These are phyloP conservation scores for Penicillium sp. DNA, from an alignment of 2,329 filamentous ascomycete genomes.

Conservation along the genomic window DNA sequence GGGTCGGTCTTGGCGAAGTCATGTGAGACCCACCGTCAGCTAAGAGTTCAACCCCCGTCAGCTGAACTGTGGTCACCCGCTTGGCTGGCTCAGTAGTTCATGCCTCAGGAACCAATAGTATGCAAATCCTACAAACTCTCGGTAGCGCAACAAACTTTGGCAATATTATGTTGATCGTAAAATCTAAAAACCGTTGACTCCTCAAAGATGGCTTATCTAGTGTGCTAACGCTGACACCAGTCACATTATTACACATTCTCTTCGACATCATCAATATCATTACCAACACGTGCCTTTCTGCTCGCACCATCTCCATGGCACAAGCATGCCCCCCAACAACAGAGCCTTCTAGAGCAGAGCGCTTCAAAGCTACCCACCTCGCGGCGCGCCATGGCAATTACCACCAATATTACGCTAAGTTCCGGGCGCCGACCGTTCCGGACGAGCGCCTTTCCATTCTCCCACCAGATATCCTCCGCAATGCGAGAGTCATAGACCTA, in stretches of 20 bases:
- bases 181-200: neutral
- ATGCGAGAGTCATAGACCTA: constrained; percentile 22
- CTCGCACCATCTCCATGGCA: constrained; percentile 14
- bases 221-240: constrained; percentile 7
- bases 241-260: constrained; percentile 6
- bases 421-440: constrained; percentile 20
- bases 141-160: no score
- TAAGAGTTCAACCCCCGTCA: no score
- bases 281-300: constrained; percentile 6
- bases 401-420: constrained; percentile 24
- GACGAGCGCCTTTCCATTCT: constrained; percentile 24
- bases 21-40: no score
- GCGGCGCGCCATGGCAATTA: constrained; percentile 25
- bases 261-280: constrained; percentile 8
- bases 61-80: no score
- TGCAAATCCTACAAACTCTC: constrained; percentile 9
- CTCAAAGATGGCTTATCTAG: neutral
- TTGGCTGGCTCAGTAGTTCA: neutral
- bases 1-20: no score
- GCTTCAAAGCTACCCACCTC: constrained; percentile 25
- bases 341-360: constrained; percentile 22
- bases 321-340: constrained; percentile 14
- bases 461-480: constrained; percentile 20
- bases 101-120: constrained; percentile 8
- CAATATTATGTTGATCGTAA: no score